phyloP scores from a whole-genome alignment of 2,329 filamentous ascomycete species.

The Aspergillus fumigatus region DNA sequence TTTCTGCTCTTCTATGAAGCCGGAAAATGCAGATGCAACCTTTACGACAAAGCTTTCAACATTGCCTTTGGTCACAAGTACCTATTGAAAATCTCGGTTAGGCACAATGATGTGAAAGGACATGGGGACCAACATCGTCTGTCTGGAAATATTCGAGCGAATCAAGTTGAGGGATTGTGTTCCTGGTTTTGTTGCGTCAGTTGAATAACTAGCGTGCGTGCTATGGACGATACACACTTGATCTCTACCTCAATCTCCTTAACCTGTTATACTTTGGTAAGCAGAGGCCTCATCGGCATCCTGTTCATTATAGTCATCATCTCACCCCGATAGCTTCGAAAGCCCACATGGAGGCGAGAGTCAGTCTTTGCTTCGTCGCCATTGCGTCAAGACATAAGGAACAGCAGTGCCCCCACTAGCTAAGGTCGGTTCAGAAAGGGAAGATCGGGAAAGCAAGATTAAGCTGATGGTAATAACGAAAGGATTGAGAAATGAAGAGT shows the following conservation, averaged over 20 bases:
- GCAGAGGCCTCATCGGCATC: neutral
- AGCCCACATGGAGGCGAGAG: constrained; percentile 29
- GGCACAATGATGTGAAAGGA: too few species aligned
- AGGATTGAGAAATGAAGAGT: neutral
- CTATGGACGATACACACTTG: constrained; percentile 13
- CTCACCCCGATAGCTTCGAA: constrained; percentile 30
- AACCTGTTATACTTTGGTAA: constrained; percentile 15
- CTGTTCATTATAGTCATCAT: neutral
- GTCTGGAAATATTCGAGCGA: constrained; percentile 18
- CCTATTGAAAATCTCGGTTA: constrained; percentile 12
- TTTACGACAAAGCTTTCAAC: constrained; percentile 6
- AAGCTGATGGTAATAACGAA: neutral
- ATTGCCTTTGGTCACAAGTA: constrained; percentile 22
- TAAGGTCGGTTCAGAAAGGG: neutral
- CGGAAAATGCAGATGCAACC: constrained; percentile 14
- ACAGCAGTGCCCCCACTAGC: neutral
- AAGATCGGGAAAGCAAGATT: neutral
- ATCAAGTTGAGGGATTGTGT: constrained; percentile 2
- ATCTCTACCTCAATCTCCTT: constrained; percentile 20
- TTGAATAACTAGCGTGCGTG: constrained; percentile 1
- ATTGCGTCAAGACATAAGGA: constrained; percentile 5
- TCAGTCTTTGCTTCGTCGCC: constrained; percentile 18
- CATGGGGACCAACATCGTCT: constrained; percentile 18
- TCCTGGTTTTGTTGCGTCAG: constrained; percentile 6
- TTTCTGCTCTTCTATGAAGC: constrained; percentile 26